Evolutionary conservation across 306 rosid genomes (phyloP).

Genomic region (Pterocarpus macrocarpus): DNA sequence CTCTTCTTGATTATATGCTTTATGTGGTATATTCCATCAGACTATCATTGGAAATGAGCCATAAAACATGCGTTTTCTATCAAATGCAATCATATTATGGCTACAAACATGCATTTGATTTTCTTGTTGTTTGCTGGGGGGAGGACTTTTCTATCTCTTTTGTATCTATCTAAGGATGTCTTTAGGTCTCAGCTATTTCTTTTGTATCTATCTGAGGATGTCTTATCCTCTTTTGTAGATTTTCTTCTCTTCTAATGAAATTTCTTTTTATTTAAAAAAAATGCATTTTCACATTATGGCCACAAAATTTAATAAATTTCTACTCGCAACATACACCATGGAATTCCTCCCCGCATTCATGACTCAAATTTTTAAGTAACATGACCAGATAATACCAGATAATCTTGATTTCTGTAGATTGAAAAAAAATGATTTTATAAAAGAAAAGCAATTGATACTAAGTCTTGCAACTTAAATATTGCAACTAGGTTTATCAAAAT

Average conservation of each 20-base stretch:
- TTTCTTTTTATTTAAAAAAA: too few relatives aligned
- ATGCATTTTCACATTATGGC: neutral
- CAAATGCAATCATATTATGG: neutral
- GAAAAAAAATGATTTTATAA: slow-evolving; percentile 1
- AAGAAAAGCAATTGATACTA: neutral
- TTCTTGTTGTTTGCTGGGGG: too few relatives aligned
- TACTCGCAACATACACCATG: neutral
- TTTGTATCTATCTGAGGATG: too few relatives aligned
- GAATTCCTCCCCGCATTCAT: neutral
- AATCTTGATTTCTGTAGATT: slow-evolving; percentile 6
- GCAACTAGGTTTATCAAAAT: neutral
- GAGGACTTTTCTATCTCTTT: too few relatives aligned
- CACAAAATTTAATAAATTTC: slow-evolving; percentile 1
- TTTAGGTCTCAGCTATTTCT: too few relatives aligned
- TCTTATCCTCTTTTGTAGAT: too few relatives aligned
- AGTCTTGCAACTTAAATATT: neutral
- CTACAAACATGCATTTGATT: too few relatives aligned
- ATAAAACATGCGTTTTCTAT: slow-evolving; percentile 10
- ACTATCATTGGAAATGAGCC: slow-evolving; percentile 29
- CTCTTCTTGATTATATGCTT: slow-evolving; percentile 21
- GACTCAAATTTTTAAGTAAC: neutral
- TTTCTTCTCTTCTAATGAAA: too few relatives aligned
- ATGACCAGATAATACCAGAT: slow-evolving; percentile 7
- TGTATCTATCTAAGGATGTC: too few relatives aligned
- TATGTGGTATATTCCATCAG: neutral